phyloP scores from a whole-genome alignment of 257 asterid genomes.

The Petrea volubilis region DNA sequence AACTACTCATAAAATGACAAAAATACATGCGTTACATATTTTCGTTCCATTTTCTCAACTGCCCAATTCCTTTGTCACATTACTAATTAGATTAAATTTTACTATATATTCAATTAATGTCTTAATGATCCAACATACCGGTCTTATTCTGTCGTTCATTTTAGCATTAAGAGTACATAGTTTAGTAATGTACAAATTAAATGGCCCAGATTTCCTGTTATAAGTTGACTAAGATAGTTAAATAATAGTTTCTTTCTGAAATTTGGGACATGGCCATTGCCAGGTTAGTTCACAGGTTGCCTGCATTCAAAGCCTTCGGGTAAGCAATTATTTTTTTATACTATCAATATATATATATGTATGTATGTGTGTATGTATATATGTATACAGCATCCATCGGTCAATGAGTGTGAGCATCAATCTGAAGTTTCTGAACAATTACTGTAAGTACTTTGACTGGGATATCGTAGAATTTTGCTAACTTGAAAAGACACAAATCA shows the following conservation, averaged over 20 bases:
- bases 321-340: background rate
- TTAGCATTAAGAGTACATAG: background rate
- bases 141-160: conserved; percentile 21
- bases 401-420: background rate
- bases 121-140: conserved; percentile 20
- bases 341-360: background rate
- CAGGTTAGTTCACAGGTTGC: background rate
- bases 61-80: conserved; percentile 14
- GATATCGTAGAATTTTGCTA: background rate
- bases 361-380: background rate
- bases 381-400: conserved; percentile 3
- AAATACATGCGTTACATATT: too few relatives aligned
- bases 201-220: conserved; percentile 4
- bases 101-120: background rate
- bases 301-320: conserved; percentile 18
- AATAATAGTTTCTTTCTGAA: background rate
- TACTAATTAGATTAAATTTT: background rate
- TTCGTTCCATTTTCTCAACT: conserved; percentile 7
- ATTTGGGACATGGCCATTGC: background rate
- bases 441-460: background rate
- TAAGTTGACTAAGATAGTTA: conserved; percentile 28
- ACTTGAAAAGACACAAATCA: background rate
- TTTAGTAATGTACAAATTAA: background rate
- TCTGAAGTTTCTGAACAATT: background rate
- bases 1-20: background rate